phyloP scores from a whole-genome alignment of 495 filamentous ascomycete genomes.

The Pseudevernia furfuracea region DNA sequence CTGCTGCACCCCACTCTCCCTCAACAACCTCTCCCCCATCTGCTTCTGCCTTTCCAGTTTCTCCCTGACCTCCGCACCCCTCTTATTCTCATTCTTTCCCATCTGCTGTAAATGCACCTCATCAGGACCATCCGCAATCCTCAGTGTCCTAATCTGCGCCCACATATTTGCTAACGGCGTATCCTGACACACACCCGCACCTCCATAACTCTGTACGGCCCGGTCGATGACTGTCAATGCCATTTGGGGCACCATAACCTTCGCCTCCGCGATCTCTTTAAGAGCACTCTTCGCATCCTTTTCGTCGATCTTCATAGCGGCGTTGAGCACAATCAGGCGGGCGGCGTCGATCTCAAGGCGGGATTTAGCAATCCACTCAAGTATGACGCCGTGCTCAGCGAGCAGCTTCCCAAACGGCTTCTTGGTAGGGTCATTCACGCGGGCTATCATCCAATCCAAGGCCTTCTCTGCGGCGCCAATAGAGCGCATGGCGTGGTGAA shows the following conservation, averaged over 20 bases:
- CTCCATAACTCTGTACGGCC: slow-evolving; percentile 79
- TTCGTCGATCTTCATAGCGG: slow-evolving; percentile 82
- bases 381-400: slow-evolving; percentile 77
- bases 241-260: slow-evolving; percentile 72
- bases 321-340: slow-evolving; percentile 77
- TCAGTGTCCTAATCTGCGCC: slow-evolving; percentile 72
- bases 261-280: slow-evolving; percentile 80
- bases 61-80: slow-evolving; percentile 51
- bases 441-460: slow-evolving; percentile 79
- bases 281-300: slow-evolving; percentile 70
- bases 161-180: slow-evolving; percentile 83
- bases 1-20: slow-evolving; percentile 47
- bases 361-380: slow-evolving; percentile 88
- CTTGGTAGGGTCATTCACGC: slow-evolving; percentile 82
- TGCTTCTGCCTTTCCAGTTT: slow-evolving; percentile 58
- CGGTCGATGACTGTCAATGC: slow-evolving; percentile 76
- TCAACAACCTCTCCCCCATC: slow-evolving; percentile 58
- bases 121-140: slow-evolving; percentile 85
- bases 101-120: slow-evolving; percentile 92
- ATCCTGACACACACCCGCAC: slow-evolving; percentile 81
- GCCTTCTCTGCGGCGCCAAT: slow-evolving; percentile 81
- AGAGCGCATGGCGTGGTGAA: slow-evolving; percentile 89
- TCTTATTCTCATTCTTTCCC: slow-evolving; percentile 74
- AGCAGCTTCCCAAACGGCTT: slow-evolving; percentile 76
- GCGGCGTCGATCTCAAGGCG: slow-evolving; percentile 86